Evolutionary conservation across 352 stramenopile species (phyloP).

Genomic region (Plasmopara viticola): DNA sequence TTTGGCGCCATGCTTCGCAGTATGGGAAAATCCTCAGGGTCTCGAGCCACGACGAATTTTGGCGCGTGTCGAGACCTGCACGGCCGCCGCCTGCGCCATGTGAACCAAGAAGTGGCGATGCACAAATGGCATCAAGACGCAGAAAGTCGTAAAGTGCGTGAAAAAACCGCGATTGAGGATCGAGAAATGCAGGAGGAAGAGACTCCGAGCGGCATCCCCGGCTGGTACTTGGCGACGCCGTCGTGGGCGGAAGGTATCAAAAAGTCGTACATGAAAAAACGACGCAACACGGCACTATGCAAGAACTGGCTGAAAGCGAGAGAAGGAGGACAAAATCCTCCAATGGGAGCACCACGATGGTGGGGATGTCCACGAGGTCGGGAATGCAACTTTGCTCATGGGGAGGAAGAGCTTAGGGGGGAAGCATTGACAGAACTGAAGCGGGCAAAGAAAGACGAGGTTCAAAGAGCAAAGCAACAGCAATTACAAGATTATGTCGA

Average conservation of each 20-base stretch:
- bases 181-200: conserved; percentile 72
- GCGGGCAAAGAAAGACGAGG: conserved; percentile 53
- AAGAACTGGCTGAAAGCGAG: conserved; percentile 65
- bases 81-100: conserved; percentile 69
- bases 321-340: conserved; percentile 29
- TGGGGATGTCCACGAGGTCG: conserved; percentile 78
- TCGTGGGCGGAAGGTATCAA: conserved; percentile 79
- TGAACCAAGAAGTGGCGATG: conserved; percentile 85
- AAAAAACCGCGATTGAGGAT: conserved; percentile 48
- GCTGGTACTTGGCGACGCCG: conserved; percentile 76
- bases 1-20: conserved; percentile 84
- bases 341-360: conserved; percentile 52
- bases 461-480: conserved; percentile 52
- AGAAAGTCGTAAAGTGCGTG: conserved; percentile 37
- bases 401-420: conserved; percentile 67
- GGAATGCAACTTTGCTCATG: conserved; percentile 82
- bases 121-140: conserved; percentile 70
- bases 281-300: conserved; percentile 74
- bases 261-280: conserved; percentile 83
- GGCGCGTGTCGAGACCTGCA: conserved; percentile 76
- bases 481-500: conserved; percentile 64
- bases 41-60: conserved; percentile 71
- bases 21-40: conserved; percentile 62
- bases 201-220: conserved; percentile 75
- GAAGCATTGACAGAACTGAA: conserved; percentile 64